Evolutionary conservation across 192 early-diverging fungal species (phyloP).

Genomic region (Gigaspora rosea): DNA sequence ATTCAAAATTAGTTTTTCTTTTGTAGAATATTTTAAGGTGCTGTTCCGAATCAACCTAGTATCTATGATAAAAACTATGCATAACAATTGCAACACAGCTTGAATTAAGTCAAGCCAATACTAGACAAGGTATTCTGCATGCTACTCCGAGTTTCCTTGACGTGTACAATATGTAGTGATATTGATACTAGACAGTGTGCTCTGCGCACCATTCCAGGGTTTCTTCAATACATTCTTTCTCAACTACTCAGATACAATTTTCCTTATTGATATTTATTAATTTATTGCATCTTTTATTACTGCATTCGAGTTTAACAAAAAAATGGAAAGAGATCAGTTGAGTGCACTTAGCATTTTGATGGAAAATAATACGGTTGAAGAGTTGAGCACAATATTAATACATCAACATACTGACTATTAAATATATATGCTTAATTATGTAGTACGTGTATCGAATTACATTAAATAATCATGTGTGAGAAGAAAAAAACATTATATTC

Average conservation of each 20-base stretch:
- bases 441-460: no score
- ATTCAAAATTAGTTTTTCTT: no score
- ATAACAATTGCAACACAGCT: slow-evolving; percentile 31
- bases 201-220: slow-evolving; percentile 15
- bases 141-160: slow-evolving; percentile 31
- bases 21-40: no score
- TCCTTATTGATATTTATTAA: no score
- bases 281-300: not conserved
- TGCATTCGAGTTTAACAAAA: slow-evolving; percentile 10
- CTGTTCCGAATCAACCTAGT: no score
- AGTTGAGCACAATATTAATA: not conserved
- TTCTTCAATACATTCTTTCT: not conserved
- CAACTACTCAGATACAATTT: not conserved
- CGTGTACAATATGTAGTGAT: slow-evolving; percentile 29
- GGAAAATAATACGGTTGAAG: not conserved
- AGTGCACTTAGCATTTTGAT: not conserved
- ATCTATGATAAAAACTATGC: no score
- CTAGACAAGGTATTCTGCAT: slow-evolving; percentile 14
- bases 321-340: not conserved
- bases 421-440: no score
- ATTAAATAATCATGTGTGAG: no score
- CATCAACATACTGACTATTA: not conserved
- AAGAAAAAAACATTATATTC: no score
- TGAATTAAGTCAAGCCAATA: slow-evolving; percentile 36
- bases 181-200: slow-evolving; percentile 16